Percentiles rank a stretch among this genome's conserved stretches.
phyloP scores from a whole-genome alignment of 116 monocot species.

The Iris pallida region DNA sequence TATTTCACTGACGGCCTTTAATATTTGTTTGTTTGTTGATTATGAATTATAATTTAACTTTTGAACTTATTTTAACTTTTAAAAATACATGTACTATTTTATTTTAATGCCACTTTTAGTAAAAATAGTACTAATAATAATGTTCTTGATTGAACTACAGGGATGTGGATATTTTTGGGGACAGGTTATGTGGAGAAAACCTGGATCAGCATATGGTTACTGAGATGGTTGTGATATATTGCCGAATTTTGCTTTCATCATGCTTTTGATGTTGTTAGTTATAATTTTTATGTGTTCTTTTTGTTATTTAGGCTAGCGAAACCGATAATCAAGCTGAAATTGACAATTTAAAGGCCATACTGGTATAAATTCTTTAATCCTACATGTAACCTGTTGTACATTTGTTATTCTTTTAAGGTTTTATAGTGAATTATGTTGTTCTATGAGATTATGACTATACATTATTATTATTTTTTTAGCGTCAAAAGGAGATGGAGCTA shows the following conservation, averaged over 20 bases:
- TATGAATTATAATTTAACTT: too few species aligned
- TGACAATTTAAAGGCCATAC: slow-evolving; percentile 38
- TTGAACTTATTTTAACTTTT: too few species aligned
- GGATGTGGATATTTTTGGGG: slow-evolving; percentile 14
- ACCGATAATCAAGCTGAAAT: slow-evolving; percentile 32
- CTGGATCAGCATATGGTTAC: slow-evolving; percentile 18
- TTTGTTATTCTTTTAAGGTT: background rate
- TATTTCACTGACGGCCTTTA: too few species aligned
- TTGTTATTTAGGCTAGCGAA: slow-evolving; percentile 23
- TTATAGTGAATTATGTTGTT: background rate
- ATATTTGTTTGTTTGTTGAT: too few species aligned
- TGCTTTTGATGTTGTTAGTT: background rate
- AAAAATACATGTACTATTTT: too few species aligned
- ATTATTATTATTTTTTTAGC: slow-evolving; percentile 29
- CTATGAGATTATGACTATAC: slow-evolving; percentile 3
- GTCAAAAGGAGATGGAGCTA: slow-evolving; percentile 62
- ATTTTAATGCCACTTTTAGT: too few species aligned
- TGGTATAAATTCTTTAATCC: slow-evolving; percentile 32
- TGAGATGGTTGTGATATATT: slow-evolving; percentile 24
- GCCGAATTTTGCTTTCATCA: background rate
- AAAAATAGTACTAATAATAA: background rate
- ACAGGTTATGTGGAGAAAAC: slow-evolving; percentile 3
- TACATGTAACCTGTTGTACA: background rate
- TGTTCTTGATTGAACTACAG: slow-evolving; percentile 17
- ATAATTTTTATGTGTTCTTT: slow-evolving; percentile 2